Conservation (phyloP, 192 early-diverging fungal genomes). For the Coemansia biformis region DNA sequence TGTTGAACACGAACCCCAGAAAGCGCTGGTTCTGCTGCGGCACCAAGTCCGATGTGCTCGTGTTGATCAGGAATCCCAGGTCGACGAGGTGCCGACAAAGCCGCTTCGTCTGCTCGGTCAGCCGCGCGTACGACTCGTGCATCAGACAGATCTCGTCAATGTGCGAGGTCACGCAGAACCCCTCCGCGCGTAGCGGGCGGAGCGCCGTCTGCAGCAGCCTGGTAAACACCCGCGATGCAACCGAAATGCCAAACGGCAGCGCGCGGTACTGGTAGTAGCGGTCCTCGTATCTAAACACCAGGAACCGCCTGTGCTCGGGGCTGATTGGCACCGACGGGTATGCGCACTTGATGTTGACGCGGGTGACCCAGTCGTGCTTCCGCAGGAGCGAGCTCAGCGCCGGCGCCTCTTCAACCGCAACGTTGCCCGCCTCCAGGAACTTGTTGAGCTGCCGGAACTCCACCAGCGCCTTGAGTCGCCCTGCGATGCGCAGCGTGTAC, state of each 20-base stretch:
- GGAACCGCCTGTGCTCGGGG: slow-evolving; percentile 29
- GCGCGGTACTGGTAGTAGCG: slow-evolving; percentile 48
- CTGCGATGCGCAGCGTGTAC: slow-evolving; percentile 38
- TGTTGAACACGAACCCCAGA: slow-evolving; percentile 49
- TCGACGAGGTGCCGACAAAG: slow-evolving; percentile 32
- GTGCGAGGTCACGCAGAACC: slow-evolving; percentile 38
- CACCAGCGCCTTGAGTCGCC: slow-evolving; percentile 39
- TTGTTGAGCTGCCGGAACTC: slow-evolving; percentile 43
- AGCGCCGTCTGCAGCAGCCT: slow-evolving; percentile 43
- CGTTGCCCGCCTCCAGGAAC: slow-evolving; percentile 29
- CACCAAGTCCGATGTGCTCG: slow-evolving; percentile 32
- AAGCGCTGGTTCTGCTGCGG: slow-evolving; percentile 50
- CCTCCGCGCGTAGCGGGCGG: slow-evolving; percentile 34
- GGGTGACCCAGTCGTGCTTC: slow-evolving; percentile 36
- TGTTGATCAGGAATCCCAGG: slow-evolving; percentile 44
- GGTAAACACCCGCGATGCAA: slow-evolving; percentile 41
- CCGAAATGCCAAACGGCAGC: slow-evolving; percentile 45
- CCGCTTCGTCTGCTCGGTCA: slow-evolving; percentile 25
- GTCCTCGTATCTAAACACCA: slow-evolving; percentile 46
- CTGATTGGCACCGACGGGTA: slow-evolving; percentile 48
- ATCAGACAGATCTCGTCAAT: slow-evolving; percentile 47
- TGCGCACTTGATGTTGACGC: slow-evolving; percentile 47
- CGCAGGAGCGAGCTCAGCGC: slow-evolving; percentile 29
- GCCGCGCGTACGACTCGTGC: slow-evolving; percentile 18
- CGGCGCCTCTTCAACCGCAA: slow-evolving; percentile 22